Conservation (phyloP, 352 stramenopile genomes). For the Pythium dissotocum region DNA sequence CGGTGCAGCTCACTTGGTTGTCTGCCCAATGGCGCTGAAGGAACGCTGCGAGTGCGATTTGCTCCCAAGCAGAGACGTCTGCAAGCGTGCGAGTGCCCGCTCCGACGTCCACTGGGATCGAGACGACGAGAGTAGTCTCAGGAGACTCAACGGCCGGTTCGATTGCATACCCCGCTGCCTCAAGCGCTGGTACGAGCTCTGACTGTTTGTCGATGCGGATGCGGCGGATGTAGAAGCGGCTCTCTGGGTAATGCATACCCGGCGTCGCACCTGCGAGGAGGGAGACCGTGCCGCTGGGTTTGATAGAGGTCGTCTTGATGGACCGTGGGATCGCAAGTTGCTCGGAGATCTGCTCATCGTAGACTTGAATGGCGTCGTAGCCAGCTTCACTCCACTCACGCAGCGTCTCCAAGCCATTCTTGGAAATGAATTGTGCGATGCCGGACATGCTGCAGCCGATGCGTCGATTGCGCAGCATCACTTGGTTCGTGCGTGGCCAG, state of each 20-base stretch:
- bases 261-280: slow-evolving; percentile 91
- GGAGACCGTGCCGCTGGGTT: slow-evolving; percentile 89
- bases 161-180: slow-evolving; percentile 72
- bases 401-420: slow-evolving; percentile 76
- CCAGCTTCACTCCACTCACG: slow-evolving; percentile 87
- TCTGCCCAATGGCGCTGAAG: slow-evolving; percentile 94
- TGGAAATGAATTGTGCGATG: slow-evolving; percentile 91
- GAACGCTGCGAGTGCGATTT: slow-evolving; percentile 91
- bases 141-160: slow-evolving; percentile 71
- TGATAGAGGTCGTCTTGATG: slow-evolving; percentile 95
- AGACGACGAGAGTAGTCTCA: slow-evolving; percentile 84
- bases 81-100: slow-evolving; percentile 81
- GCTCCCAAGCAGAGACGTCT: slow-evolving; percentile 92
- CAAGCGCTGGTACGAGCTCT: slow-evolving; percentile 74
- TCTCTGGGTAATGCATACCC: slow-evolving; percentile 94
- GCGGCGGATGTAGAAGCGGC: slow-evolving; percentile 91
- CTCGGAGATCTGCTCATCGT: slow-evolving; percentile 67
- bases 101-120: slow-evolving; percentile 89
- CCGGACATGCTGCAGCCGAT: slow-evolving; percentile 93
- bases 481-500: slow-evolving; percentile 90
- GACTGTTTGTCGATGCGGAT: slow-evolving; percentile 86
- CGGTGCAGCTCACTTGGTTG: slow-evolving; percentile 94
- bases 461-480: slow-evolving; percentile 92
- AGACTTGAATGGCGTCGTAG: slow-evolving; percentile 77
- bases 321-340: slow-evolving; percentile 81